Evolutionary conservation across 768 basidiomycete genomes (phyloP), one percentile per base, ranked within the genome.

Genomic region (Cystoderma amianthinum): DNA sequence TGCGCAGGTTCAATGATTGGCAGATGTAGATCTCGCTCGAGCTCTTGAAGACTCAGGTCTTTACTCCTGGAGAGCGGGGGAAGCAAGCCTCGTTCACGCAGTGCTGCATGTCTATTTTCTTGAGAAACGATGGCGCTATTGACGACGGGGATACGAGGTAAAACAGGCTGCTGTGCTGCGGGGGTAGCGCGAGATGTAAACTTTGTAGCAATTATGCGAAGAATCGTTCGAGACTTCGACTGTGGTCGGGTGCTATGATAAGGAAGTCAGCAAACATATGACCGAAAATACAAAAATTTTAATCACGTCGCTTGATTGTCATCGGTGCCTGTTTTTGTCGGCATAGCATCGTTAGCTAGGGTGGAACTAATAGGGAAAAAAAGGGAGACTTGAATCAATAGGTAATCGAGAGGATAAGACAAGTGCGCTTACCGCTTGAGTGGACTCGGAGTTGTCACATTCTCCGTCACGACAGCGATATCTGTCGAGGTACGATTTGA

Each of bases 61-160:
- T 58, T 72, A 33, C 62, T 68, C 4, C 65, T 56, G 13, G 53
- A 51, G 19, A 70, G 58, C 6, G 72, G 69, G 17, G 81, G 78
- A 2, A 75, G 61, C 28, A 83, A 61, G 0, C 80, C 80, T 22
- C 78, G 71, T 48, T 71, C 78, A 10, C 80, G 71, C 16, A 82
- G 65, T 1, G 80, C 80, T 2, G 76, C 78, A 35, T 79, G 72
- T 16, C 74, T 64, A 11, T 61, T 58, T 19, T 67, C 65, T 32
- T 60, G 63, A 4, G 64, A 46, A 3, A 51, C 55, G 39, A 52
- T 51, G 33, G 51, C 54, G 39, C 48, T 52, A 21, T 55, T 41
- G 22, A 44, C 45, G 35, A 39, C 48, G 25, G 47, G 49, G 4
- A 18, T 41, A 38, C 40, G 34, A 42, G 42, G 46, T 23, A 44